Evolutionary conservation across 176 grass and related monocot genomes (phyloP).

Genomic region (Bonia amplexicaulis): DNA sequence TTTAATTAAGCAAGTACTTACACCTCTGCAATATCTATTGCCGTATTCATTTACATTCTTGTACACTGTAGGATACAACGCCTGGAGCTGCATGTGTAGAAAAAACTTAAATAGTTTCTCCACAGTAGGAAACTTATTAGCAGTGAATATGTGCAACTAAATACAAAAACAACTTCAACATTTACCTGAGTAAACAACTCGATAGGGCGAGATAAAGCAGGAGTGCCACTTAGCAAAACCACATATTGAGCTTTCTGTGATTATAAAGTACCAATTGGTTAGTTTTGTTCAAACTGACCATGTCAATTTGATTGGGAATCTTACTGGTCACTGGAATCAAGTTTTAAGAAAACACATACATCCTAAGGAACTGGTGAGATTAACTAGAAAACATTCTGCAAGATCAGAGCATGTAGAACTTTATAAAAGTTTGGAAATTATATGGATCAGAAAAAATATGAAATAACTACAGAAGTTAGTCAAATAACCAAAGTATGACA

Average conservation of each 20-base stretch:
- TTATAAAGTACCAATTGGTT: conserved; percentile 27
- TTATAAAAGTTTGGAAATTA: neutral
- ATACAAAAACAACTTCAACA: neutral
- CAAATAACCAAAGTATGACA: neutral
- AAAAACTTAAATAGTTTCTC: conserved; percentile 11
- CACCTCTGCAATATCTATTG: conserved; percentile 88
- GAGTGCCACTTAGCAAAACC: conserved; percentile 89
- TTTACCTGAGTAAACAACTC: conserved; percentile 87
- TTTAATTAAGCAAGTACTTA: conserved; percentile 52
- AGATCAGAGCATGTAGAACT: neutral
- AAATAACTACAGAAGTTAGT: neutral
- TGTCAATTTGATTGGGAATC: conserved; percentile 1
- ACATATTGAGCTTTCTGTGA: conserved; percentile 87
- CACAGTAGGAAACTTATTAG: neutral
- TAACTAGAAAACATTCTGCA: conserved; percentile 10
- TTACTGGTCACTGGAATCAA: neutral
- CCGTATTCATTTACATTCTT: conserved; percentile 84
- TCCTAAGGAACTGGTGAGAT: conserved; percentile 13
- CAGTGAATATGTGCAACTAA: conserved; percentile 6
- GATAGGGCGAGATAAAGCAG: conserved; percentile 90
- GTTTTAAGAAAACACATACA: neutral
- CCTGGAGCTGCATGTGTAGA: conserved; percentile 59
- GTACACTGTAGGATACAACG: conserved; percentile 76
- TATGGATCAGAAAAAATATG: neutral
- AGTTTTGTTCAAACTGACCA: neutral